Evolutionary conservation across 2,329 filamentous ascomycete genomes (phyloP).

Genomic region (Periglandula ipomoeae): DNA sequence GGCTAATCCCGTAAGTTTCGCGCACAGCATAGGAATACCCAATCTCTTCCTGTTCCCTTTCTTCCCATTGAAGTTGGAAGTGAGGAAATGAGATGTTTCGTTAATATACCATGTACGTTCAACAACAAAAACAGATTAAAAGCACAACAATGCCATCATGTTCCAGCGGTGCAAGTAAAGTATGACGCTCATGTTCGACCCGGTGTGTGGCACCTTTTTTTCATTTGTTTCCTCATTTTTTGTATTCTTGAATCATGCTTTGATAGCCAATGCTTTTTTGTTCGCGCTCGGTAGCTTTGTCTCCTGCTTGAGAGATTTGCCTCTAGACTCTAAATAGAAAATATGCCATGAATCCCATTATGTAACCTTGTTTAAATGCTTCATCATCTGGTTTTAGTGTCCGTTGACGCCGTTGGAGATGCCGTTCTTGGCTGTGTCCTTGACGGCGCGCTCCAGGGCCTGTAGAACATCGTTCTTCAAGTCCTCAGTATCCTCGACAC

Average conservation of each 20-base stretch:
- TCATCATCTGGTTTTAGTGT: constrained; percentile 5
- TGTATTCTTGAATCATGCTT: background rate
- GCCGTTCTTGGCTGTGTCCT: constrained; percentile 17
- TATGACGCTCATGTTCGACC: background rate
- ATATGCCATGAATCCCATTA: background rate
- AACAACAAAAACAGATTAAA: background rate
- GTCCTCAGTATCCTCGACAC: constrained; percentile 84
- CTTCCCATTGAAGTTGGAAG: background rate
- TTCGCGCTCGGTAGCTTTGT: background rate
- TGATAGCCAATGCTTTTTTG: background rate
- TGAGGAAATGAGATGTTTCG: background rate
- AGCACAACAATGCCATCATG: background rate
- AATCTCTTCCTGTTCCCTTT: background rate
- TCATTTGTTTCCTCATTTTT: background rate
- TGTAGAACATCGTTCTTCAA: constrained; percentile 72
- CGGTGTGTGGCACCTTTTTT: background rate
- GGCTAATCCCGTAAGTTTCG: background rate
- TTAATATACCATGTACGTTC: background rate
- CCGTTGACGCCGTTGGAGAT: constrained; percentile 21
- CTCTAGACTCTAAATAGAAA: background rate
- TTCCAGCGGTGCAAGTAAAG: background rate
- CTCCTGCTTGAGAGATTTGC: background rate
- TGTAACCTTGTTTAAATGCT: background rate
- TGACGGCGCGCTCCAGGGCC: constrained; percentile 69
- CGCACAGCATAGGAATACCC: background rate